Conservation (phyloP, 345 rosid genomes). For the Linum tenue region DNA sequence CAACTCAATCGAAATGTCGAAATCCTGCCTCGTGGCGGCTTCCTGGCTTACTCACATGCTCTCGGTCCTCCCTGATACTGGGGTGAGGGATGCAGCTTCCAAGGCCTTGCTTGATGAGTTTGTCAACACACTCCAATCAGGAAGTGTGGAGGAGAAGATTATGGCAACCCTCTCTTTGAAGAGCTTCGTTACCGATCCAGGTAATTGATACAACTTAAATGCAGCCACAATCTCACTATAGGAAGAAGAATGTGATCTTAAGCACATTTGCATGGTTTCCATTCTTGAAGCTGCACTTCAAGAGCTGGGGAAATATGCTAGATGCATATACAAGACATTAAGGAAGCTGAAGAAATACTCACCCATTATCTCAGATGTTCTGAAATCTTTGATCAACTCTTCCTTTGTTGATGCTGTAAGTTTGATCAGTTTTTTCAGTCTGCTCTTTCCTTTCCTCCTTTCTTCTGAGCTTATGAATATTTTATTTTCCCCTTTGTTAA, state of each 20-base stretch:
- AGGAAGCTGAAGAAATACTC: conserved; percentile 49
- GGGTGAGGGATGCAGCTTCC: conserved; percentile 32
- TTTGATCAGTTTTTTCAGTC: neutral
- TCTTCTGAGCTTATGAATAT: neutral
- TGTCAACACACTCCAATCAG: conserved; percentile 49
- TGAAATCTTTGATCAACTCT: conserved; percentile 50
- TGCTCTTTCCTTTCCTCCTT: neutral
- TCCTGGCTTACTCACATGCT: conserved; percentile 56
- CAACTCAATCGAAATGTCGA: conserved; percentile 47
- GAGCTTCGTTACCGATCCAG: conserved; percentile 44
- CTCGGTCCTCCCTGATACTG: conserved; percentile 48
- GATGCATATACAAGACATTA: conserved; percentile 42
- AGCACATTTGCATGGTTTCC: too few species aligned
- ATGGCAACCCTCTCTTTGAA: conserved; percentile 49
- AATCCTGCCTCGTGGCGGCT: conserved; percentile 44
- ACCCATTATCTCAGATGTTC: conserved; percentile 33
- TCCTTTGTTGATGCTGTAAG: conserved; percentile 57
- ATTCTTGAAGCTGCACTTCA: conserved; percentile 34
- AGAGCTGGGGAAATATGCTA: conserved; percentile 46
- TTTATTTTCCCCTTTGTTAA: neutral
- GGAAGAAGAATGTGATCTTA: neutral
- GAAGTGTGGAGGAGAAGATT: conserved; percentile 53
- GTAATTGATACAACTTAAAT: conserved; percentile 13
- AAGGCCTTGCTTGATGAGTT: conserved; percentile 46
- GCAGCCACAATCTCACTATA: neutral